A percentile compares a stretch with the other conserved stretches of the same genome.
phyloP scores from a whole-genome alignment of 495 filamentous ascomycete genomes.

The Niebla homalea region DNA sequence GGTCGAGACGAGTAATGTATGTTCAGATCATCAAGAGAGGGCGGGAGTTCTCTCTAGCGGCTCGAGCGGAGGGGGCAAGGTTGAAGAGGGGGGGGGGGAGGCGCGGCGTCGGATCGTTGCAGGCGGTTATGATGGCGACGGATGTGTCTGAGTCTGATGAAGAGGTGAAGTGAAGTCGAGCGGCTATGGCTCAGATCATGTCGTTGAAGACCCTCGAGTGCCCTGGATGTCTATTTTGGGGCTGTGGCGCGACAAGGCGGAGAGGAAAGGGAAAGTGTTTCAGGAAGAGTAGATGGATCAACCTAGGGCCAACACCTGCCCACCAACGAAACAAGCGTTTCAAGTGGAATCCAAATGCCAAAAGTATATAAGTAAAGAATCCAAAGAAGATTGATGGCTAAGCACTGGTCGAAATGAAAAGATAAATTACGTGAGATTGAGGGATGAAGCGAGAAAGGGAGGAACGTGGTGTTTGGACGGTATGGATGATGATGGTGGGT shows the following conservation, averaged over 20 bases:
- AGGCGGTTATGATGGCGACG: neutral
- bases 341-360: too few species aligned
- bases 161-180: neutral
- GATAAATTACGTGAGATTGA: too few species aligned
- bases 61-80: neutral
- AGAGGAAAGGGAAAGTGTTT: neutral
- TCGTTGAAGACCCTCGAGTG: too few species aligned
- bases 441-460: neutral
- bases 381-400: too few species aligned
- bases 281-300: neutral
- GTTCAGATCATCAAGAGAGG: neutral
- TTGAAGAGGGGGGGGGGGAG: neutral
- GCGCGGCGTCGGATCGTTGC: neutral
- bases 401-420: too few species aligned
- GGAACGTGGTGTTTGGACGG: neutral
- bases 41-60: neutral
- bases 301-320: neutral
- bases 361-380: too few species aligned
- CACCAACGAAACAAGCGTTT: too few species aligned
- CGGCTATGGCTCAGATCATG: too few species aligned
- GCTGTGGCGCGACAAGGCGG: slow-evolving; percentile 2
- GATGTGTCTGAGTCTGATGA: neutral
- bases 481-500: too few species aligned
- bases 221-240: neutral
- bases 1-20: neutral